Conservation (phyloP, 148 eudicot genomes). For the Spergularia bocconei region DNA sequence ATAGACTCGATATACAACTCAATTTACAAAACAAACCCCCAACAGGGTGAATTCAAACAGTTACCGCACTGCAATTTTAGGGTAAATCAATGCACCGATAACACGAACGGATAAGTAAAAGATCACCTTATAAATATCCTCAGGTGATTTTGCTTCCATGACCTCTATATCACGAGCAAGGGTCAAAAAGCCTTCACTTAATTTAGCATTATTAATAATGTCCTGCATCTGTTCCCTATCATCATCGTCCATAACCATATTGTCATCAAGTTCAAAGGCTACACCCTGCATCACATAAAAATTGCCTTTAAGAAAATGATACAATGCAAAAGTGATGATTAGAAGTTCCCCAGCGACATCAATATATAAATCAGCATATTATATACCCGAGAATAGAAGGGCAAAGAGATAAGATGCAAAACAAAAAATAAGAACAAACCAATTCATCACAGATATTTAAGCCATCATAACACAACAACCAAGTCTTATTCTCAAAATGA, state of each 20-base stretch:
- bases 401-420: background rate
- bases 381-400: background rate
- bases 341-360: background rate
- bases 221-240: constrained; percentile 81
- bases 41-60: no score
- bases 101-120: background rate
- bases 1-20: no score
- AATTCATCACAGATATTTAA: no score
- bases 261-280: constrained; percentile 73
- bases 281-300: constrained; percentile 51
- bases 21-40: no score
- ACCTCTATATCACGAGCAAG: constrained; percentile 99
- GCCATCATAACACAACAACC: no score
- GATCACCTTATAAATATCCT: constrained; percentile 87
- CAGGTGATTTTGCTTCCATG: constrained; percentile 97
- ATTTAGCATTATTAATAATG: constrained; percentile 62
- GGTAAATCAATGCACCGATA: background rate
- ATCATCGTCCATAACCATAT: constrained; percentile 59
- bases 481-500: no score
- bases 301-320: background rate
- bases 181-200: constrained; percentile 91
- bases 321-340: background rate
- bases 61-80: no score
- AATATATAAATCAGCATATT: background rate
- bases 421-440: background rate